Evolutionary conservation across 257 asterid genomes (phyloP).

Genomic region (Solanum chilense): DNA sequence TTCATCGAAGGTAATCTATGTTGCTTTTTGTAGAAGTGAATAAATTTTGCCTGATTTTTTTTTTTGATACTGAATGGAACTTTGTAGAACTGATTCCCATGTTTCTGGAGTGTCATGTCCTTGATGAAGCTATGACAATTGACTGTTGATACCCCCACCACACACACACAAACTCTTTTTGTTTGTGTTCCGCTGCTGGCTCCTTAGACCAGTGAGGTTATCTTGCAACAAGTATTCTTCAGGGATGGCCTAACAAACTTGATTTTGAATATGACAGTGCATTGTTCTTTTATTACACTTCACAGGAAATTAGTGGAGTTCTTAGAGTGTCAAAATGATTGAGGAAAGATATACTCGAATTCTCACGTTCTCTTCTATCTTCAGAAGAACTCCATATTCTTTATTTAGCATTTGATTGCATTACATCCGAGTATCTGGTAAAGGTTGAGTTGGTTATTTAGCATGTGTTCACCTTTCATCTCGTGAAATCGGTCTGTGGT

Average conservation of each 20-base stretch:
- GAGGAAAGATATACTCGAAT: background rate
- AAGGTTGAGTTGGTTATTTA: background rate
- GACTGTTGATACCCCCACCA: background rate
- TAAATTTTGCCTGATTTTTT: background rate
- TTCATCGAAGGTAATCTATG: slow-evolving; percentile 35
- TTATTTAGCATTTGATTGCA: background rate
- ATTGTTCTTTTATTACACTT: background rate
- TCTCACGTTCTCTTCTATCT: background rate
- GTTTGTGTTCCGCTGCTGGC: background rate
- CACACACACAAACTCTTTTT: too few species aligned
- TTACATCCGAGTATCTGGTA: background rate
- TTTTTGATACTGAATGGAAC: background rate
- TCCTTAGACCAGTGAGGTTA: background rate
- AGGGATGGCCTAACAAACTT: background rate
- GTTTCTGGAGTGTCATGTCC: background rate
- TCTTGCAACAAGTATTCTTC: background rate
- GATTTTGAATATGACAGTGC: background rate
- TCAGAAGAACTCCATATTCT: background rate
- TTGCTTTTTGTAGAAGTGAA: background rate
- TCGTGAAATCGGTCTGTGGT: background rate
- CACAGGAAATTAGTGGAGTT: background rate
- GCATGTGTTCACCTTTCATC: background rate
- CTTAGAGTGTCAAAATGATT: background rate
- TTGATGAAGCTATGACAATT: background rate
- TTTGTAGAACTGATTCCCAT: background rate